Conservation (phyloP, 306 rosid genomes). For the Prunus davidiana region DNA sequence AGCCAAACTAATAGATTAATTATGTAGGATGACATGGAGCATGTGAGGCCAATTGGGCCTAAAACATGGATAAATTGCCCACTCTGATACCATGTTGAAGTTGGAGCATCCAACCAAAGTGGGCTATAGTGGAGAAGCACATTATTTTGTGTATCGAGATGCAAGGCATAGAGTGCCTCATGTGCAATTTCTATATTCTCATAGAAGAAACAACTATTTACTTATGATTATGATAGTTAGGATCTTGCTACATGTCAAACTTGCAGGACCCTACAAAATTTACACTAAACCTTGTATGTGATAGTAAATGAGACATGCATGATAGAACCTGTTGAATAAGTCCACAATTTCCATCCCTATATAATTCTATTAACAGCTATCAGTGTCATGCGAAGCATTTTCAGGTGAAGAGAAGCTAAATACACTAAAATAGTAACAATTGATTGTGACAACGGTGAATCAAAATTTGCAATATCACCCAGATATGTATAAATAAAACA, state of each 20-base stretch:
- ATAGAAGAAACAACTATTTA: background rate
- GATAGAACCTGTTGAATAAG: background rate
- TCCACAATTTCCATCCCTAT: background rate
- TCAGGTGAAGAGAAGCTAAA: background rate
- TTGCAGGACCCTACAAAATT: background rate
- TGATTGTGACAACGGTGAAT: background rate
- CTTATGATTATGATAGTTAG: background rate
- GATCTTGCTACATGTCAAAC: background rate
- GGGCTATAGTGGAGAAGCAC: background rate
- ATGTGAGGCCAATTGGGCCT: background rate
- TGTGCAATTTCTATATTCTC: background rate
- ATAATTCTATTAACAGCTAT: background rate
- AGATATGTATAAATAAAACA: background rate
- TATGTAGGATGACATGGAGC: background rate
- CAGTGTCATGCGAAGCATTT: background rate
- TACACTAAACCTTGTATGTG: background rate
- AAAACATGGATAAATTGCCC: background rate
- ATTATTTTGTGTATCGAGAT: background rate
- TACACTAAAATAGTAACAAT: background rate
- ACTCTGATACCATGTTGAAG: background rate
- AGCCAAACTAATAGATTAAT: background rate
- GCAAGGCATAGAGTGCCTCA: background rate
- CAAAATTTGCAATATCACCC: background rate
- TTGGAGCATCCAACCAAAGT: background rate
- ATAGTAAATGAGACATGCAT: background rate